These are phyloP conservation scores for Micromonas commoda DNA, from an alignment of 139 green algal genomes.

Conservation along the genomic window DNA sequence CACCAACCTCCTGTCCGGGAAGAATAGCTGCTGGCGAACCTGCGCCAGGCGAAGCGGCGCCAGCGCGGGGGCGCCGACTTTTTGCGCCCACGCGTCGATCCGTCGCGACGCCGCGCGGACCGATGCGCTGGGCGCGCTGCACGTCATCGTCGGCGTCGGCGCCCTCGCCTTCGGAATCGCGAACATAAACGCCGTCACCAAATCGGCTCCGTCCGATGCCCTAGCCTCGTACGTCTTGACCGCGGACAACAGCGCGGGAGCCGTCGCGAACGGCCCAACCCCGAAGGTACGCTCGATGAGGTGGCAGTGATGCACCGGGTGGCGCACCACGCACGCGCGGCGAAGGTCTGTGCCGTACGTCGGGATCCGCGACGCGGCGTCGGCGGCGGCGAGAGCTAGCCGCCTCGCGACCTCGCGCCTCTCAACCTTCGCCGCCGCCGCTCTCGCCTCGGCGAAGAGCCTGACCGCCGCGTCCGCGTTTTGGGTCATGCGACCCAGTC, in stretches of 20 bases:
- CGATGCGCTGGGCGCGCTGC: conserved; percentile 27
- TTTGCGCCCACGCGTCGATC: not conserved
- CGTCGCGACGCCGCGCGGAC: not conserved
- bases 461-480: not conserved
- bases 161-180: conserved; percentile 71
- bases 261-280: conserved; percentile 1
- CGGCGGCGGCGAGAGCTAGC: not conserved
- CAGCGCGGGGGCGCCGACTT: conserved; percentile 25
- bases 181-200: conserved; percentile 72
- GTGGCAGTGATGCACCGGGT: not conserved
- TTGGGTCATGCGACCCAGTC: not conserved
- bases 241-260: conserved; percentile 17
- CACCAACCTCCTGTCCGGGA: conserved; percentile 81
- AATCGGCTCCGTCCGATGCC: conserved; percentile 35
- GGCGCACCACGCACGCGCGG: conserved; percentile 21
- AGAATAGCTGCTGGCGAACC: conserved; percentile 83
- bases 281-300: not conserved
- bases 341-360: conserved; percentile 38
- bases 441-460: not conserved
- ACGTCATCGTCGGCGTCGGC: conserved; percentile 37
- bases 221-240: conserved; percentile 42
- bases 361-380: not conserved
- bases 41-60: conserved; percentile 55
- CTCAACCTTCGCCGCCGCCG: not conserved
- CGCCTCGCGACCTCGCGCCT: not conserved